phyloP scores from a whole-genome alignment of 192 early-diverging fungal genomes.

The Phycomyces nitens region DNA sequence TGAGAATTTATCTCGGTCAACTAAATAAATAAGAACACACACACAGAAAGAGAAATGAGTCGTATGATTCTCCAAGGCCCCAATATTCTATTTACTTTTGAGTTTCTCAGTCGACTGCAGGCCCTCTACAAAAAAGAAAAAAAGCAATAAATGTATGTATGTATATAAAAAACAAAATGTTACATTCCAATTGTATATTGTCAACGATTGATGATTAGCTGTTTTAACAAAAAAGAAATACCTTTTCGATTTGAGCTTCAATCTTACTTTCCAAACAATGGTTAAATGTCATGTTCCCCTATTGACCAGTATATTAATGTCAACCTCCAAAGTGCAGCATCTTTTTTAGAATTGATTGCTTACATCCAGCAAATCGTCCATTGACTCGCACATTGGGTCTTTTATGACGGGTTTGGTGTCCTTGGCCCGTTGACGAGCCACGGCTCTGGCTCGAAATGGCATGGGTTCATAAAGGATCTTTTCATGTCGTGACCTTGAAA shows the following conservation, averaged over 20 bases:
- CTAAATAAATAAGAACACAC: neutral
- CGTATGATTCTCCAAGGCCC: neutral
- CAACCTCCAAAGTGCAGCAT: no score
- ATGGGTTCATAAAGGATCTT: no score
- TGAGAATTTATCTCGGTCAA: neutral
- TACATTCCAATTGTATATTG: no score
- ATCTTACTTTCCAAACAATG: conserved; percentile 1
- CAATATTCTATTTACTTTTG: neutral
- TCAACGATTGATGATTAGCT: no score
- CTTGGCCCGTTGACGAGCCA: no score
- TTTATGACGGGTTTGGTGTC: neutral
- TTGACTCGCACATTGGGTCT: neutral
- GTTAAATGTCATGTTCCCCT: neutral
- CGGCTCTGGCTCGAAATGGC: no score
- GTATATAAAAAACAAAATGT: neutral
- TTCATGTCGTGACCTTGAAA: no score
- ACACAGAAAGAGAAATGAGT: neutral
- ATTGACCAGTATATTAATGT: neutral
- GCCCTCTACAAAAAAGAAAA: neutral
- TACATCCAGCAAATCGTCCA: neutral
- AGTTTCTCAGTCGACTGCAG: neutral
- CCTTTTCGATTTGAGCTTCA: neutral
- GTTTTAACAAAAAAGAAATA: no score
- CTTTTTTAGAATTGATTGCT: no score
- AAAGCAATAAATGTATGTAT: neutral